These are phyloP conservation scores for Psilocybe cubensis DNA, from an alignment of 768 basidiomycete species.

Conservation along the genomic window DNA sequence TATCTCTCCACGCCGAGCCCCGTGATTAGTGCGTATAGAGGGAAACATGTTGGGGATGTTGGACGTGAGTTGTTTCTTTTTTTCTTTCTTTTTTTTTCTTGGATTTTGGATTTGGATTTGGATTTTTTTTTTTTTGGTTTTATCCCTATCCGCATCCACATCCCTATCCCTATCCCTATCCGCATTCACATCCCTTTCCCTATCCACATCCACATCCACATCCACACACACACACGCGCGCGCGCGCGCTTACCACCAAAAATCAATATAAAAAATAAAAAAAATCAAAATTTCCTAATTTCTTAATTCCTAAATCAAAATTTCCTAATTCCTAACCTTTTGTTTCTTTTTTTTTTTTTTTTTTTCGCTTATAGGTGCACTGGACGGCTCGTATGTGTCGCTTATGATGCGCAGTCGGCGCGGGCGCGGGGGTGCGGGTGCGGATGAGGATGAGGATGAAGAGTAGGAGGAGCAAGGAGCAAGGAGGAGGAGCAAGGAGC, in stretches of 20 bases:
- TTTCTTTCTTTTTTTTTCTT: neutral
- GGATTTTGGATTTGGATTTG: neutral
- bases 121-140: neutral
- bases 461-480: too few relatives aligned
- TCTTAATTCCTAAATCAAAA: too few relatives aligned
- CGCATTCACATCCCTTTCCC: too few relatives aligned
- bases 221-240: too few relatives aligned
- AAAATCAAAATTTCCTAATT: too few relatives aligned
- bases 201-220: neutral
- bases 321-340: neutral
- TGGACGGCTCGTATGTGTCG: neutral
- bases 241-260: too few relatives aligned
- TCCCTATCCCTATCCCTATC: neutral
- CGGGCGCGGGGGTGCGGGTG: too few relatives aligned
- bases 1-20: slow-evolving; percentile 44
- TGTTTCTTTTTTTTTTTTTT: neutral
- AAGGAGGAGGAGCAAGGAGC: too few relatives aligned
- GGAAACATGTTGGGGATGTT: slow-evolving; percentile 38
- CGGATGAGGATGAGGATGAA: too few relatives aligned
- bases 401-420: too few relatives aligned
- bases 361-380: neutral
- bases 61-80: slow-evolving; percentile 36
- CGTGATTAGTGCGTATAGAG: slow-evolving; percentile 45
- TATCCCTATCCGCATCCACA: neutral
- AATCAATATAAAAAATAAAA: too few relatives aligned